Evolutionary conservation across 306 rosid species (phyloP).

Genomic region (Biancaea sappan): DNA sequence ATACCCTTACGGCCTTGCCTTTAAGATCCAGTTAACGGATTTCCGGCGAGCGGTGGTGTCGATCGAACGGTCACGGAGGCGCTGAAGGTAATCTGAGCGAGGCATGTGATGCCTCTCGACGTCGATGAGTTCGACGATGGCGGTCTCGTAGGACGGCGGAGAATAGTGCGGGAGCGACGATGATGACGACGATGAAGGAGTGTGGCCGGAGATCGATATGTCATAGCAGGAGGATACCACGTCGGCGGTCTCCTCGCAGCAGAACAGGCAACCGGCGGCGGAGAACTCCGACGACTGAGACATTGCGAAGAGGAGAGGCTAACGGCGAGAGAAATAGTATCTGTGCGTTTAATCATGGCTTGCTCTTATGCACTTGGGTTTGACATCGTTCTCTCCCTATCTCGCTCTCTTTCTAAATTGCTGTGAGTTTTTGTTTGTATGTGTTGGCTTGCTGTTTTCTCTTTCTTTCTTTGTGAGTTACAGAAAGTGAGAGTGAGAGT

Average conservation of each 20-base stretch:
- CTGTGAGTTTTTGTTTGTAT: background rate
- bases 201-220: conserved; percentile 24
- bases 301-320: conserved; percentile 20
- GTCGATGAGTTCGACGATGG: conserved; percentile 32
- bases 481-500: background rate
- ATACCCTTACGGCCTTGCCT: conserved; percentile 41
- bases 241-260: conserved; percentile 37
- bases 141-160: conserved; percentile 24
- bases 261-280: conserved; percentile 26
- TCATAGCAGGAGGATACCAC: background rate
- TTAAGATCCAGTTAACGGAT: conserved; percentile 79
- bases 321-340: background rate
- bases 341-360: conserved; percentile 39
- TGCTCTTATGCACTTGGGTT: conserved; percentile 34
- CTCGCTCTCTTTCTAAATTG: background rate
- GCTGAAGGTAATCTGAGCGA: conserved; percentile 38
- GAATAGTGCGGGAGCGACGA: background rate
- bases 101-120: conserved; percentile 47
- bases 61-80: conserved; percentile 44
- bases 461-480: background rate
- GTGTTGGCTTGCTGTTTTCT: background rate
- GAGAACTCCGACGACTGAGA: conserved; percentile 30
- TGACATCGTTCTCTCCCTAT: conserved; percentile 23
- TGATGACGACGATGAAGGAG: background rate
- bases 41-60: conserved; percentile 58